Base-by-base conservation (phyloP, 2,329 filamentous ascomycete genomes). In the Eutypa lata region DNA sequence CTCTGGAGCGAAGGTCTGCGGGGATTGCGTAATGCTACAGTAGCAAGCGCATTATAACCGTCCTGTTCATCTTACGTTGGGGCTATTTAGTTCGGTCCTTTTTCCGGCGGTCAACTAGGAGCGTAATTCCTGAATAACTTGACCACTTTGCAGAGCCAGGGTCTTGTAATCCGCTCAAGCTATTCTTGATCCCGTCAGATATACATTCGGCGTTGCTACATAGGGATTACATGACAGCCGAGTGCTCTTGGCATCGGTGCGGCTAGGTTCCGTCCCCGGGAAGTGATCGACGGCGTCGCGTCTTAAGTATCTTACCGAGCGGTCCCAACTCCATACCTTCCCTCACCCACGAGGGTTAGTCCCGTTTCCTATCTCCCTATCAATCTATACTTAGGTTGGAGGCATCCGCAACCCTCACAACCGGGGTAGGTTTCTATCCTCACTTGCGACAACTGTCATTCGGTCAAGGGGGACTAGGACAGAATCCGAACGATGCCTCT, bases 401-500 rank as follows among this genome's bases (percentile, higher is more conserved):
- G 18, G 7, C n/a, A 13, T 24, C 40, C 40, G 3, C 31, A 4
- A 43, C 5, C 40, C 8, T 43, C 35, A 24, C 22, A 13, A 45
- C 21, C 22, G 21, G 13, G 3, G 21, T 24, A 16, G 21, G 10
- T 45, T 26, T 45, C 42, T 28, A 13, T 45, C 22, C 22, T 24
- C 22, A 26, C n/a, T 45, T 26, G 42, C 22, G 19, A 45, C 42
- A 45, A 16, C 42, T 8, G 21, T 10, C 42, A 38, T 38, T 38
- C 13, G 16, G 35, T 38, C 13, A 22, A 13, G 21, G 7, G 7
- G 14, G 43, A 31, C 42, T 22, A 35, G 52, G 21, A 37, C 28
- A 49, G 35, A n/a, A 31, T 44, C 35, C 24, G 40, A 57, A 18
- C 55, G 52, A 78, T 77, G 75, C 48, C 71, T 56, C 65, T 61